phyloP scores from a whole-genome alignment of 345 rosid genomes.

The Laguncularia racemosa region DNA sequence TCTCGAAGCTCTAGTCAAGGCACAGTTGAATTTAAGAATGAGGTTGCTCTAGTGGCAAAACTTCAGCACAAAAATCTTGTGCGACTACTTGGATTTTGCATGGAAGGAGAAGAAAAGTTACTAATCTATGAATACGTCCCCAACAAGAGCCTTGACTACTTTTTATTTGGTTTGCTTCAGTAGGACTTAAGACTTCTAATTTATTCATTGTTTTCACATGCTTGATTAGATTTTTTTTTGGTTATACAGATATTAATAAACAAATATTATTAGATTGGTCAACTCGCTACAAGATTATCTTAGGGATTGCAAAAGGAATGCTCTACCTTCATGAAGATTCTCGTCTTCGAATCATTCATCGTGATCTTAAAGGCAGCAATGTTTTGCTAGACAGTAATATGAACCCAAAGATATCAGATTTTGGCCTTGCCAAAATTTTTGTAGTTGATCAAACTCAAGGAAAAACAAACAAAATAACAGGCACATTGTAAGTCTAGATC shows the following conservation, averaged over 20 bases:
- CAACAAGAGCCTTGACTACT: constrained; percentile 20
- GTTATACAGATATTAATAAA: background rate
- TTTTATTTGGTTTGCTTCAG: constrained; percentile 15
- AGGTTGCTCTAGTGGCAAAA: constrained; percentile 17
- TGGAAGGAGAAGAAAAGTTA: constrained; percentile 17
- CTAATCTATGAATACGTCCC: constrained; percentile 23
- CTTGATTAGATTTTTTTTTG: too few relatives aligned
- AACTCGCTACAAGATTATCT: constrained; percentile 10
- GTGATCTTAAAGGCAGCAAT: constrained; percentile 19
- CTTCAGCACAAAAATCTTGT: constrained; percentile 32
- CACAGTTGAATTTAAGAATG: constrained; percentile 20
- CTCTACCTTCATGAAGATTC: constrained; percentile 24
- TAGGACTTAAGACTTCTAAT: too few relatives aligned
- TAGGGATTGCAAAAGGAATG: constrained; percentile 13
- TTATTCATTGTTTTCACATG: too few relatives aligned
- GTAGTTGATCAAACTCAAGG: constrained; percentile 9
- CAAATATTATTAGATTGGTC: constrained; percentile 12
- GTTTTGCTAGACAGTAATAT: constrained; percentile 14
- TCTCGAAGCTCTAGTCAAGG: constrained; percentile 34
- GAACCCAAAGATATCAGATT: constrained; percentile 26
- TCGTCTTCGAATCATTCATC: constrained; percentile 15
- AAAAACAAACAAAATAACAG: constrained; percentile 3
- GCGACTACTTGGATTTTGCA: constrained; percentile 20
- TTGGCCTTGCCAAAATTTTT: constrained; percentile 17
- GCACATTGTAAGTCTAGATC: constrained; percentile 17